Base-by-base conservation (phyloP, 2,329 filamentous ascomycete species). In the Aspergillus clavatus region DNA sequence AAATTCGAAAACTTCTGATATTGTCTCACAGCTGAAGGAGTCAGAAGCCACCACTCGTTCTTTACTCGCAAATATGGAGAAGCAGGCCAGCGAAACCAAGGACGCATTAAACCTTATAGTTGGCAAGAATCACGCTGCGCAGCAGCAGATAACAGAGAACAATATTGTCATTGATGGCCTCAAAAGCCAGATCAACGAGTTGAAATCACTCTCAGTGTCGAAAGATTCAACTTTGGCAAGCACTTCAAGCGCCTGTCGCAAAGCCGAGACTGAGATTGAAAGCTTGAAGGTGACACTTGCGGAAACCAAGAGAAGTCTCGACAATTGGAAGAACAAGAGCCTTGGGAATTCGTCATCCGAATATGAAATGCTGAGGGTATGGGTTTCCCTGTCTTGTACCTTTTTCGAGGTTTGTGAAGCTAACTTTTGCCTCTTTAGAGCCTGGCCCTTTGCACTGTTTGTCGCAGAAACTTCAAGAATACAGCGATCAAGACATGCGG, bases 401-500 rank as follows among this genome's bases (percentile, higher is more conserved):
- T 10, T 5, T n/a, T 27, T 43, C 12, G n/a, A 10, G 18, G n/a
- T 8, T 24, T 8, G 8, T 37, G 21, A 29, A 27, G 35, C 45
- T 61, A 57, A 58, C 51, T 47, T 24, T 57, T 43, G 41, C 7
- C 46, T 12, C 26, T 6, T 2, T 59, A 88, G 84, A 77, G 78
- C 60, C 79, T 93, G 68, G 85, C 87, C 24, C 81, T 95, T 41
- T 98, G 93, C 73, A 88, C 89, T 8, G 87, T 97, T 40, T 98
- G 94, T 72, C 87, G 89, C 56, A 85, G 82, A 60, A 88, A 91
- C 56, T 90, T 96, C 73, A 97, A 97, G 70, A 89, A 97, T 62
- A 95, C 90, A 0, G 86, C 85, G 7, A 79, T 98, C 66, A 94
- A 93, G 71, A 89, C 87, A 1, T 98, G 93, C 66, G 93, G 93